Evolutionary conservation across 2,329 filamentous ascomycete species (phyloP), one percentile per base, ranked within the genome.

Genomic region (Chaetomiaceae sp.): DNA sequence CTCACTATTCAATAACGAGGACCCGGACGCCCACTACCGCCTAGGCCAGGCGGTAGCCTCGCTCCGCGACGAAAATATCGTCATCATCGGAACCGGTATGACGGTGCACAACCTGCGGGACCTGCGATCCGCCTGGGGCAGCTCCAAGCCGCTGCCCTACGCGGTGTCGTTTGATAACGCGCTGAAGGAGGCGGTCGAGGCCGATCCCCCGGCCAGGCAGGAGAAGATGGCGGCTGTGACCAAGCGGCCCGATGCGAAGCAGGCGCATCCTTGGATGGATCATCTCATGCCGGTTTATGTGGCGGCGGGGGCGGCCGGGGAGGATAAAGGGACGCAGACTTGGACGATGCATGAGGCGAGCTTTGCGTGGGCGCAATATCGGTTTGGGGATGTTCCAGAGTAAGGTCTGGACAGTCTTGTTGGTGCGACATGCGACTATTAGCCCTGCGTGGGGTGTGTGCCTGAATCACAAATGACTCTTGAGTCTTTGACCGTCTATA

Each of bases 1-100:
- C 29, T 87, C 84, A 2, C 74, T 90, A 10, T 88, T 85, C 67
- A 71, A 78, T 52, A 79, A 72, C 43, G 82, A 87, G 58, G 79
- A 87, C 54, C 79, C 84, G 0, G 74, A 79, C 54, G 75, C 79
- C 63, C 87, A 90, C 65, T 86, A 85, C 67, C 74, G 73, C 3
- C 77, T 90, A 2, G 87, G 87, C 1, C 75, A 79, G 53, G 86
- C 86, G 1, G 73, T 90, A 2, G 71, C 80, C 8, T 68, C 75
- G n/a, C 75, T 90, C 1, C 79, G 87, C 14, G 81, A 87, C 14
- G 78, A 87, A 49, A 80, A 80, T 16, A 75, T 89, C 47, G 74
- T 86, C 44, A 82, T 90, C 54, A 79, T 90, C 41, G 80, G 80
- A 21, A 85, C 85, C 0, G 87, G 87, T 10, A 89, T 90, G 85